Evolutionary conservation across 768 basidiomycete species (phyloP).

Genomic region (Pleurotus pulmonarius): DNA sequence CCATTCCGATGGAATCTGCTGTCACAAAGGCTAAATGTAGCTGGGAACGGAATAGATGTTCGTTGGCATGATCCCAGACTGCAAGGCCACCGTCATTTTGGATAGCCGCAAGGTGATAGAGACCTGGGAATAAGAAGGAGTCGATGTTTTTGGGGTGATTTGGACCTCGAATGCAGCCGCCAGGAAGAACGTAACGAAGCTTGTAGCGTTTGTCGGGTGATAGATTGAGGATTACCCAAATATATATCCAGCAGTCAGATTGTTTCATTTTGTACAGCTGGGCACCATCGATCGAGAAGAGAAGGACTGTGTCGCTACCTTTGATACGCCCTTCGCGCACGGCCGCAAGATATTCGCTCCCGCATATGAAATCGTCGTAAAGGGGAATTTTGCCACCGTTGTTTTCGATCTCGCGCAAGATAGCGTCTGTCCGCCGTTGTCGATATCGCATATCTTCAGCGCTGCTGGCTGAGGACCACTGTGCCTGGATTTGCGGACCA

Average conservation of each 20-base stretch:
- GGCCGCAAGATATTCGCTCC: constrained; percentile 19
- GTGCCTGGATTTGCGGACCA: constrained; percentile 33
- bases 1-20: constrained; percentile 32
- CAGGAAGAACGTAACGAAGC: constrained; percentile 19
- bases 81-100: constrained; percentile 22
- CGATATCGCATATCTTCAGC: constrained; percentile 21
- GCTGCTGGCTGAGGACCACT: constrained; percentile 15
- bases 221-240: constrained; percentile 34
- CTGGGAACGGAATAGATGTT: constrained; percentile 12
- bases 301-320: constrained; percentile 28
- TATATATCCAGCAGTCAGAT: constrained; percentile 25
- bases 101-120: constrained; percentile 28
- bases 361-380: constrained; percentile 25
- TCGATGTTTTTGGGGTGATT: constrained; percentile 29
- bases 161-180: constrained; percentile 22
- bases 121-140: constrained; percentile 28
- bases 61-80: constrained; percentile 25
- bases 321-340: constrained; percentile 16
- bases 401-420: constrained; percentile 2
- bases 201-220: constrained; percentile 20
- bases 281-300: constrained; percentile 35
- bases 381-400: neutral
- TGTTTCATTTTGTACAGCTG: constrained; percentile 31
- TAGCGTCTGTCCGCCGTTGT: constrained; percentile 9
- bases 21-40: constrained; percentile 19